Percentiles rank a stretch among this genome's conserved stretches.
Evolutionary conservation across 345 rosid genomes (phyloP).

Genomic region (Adansonia digitata): DNA sequence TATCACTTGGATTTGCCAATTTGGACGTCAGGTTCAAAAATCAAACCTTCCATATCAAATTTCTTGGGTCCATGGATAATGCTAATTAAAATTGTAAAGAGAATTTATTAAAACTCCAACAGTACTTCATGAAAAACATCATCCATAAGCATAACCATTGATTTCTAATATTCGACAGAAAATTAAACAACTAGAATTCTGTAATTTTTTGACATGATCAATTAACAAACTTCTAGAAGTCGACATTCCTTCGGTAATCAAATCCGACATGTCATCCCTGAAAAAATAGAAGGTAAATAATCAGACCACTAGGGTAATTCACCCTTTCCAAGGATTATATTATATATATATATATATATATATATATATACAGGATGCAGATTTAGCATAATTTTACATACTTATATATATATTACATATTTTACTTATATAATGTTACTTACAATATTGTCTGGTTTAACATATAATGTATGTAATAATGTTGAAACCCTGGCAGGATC

Average conservation of each 20-base stretch:
- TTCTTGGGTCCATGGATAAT: background rate
- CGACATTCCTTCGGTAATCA: background rate
- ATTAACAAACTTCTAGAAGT: background rate
- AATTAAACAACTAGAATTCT: background rate
- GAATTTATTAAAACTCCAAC: background rate
- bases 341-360: too few relatives aligned
- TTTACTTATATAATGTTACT: too few relatives aligned
- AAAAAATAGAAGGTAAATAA: background rate
- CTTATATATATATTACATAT: too few relatives aligned
- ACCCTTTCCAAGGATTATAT: background rate
- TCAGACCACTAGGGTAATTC: background rate
- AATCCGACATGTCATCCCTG: background rate
- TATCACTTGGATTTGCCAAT: background rate
- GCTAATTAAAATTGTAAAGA: background rate
- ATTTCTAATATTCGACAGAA: background rate
- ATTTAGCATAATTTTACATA: background rate
- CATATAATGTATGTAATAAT: background rate
- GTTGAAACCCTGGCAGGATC: background rate
- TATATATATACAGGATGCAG: background rate
- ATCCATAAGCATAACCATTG: background rate
- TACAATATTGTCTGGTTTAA: background rate
- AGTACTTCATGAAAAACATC: background rate
- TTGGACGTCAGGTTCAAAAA: background rate
- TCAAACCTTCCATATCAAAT: background rate
- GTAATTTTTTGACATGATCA: background rate